Base-by-base conservation (phyloP, 805 yeast species). In the Lipomyces sp. region DNA sequence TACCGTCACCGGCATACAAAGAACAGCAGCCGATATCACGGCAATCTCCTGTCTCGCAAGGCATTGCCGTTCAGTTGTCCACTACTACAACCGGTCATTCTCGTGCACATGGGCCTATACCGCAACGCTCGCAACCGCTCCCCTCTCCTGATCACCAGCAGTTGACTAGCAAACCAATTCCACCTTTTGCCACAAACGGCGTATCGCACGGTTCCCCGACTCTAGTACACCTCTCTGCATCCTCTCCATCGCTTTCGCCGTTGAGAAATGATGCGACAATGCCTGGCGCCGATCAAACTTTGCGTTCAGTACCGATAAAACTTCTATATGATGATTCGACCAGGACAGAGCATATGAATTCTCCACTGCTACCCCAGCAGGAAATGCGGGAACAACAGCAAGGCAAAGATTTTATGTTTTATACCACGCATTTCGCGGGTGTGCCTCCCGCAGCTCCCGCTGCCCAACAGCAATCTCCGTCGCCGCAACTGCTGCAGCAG, bases 251-350 rank as follows among this genome's bases (percentile, higher is more conserved):
- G 29, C 48, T 42, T n/a, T 24, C 48, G 18, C 18, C 48, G 15
- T 4, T 42, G 48, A 4, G 8, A 24, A 10, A 10, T 3, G 18
- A n/a, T 42, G 7, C 48, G 24, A 4, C 48, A 42, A 15, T n/a
- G 18, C 24, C 15, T 42, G n/a, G 48, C 18, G 24, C 48, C 8
- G 48, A 18, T 15, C 37, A 30, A 15, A 18, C 63, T 4, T 8
- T 48, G 34, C 57, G 54, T n/a, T 57, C 65, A 4, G 50, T 62
- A 33, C 65, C 64, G 11, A 3, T 62, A n/a, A 58, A 53, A 6
- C 53, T 58, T 33, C 35, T 62, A 5, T 62, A 62, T 29, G 65
- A 62, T 34, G 33, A 45, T n/a, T 24, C 65, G 2, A 42, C 48
- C 29, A 4, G 5, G 33, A 32, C 29, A 3, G 57, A 45, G 56